Conservation (phyloP, 1,139 yeast genomes). For the Taphrina communis region DNA sequence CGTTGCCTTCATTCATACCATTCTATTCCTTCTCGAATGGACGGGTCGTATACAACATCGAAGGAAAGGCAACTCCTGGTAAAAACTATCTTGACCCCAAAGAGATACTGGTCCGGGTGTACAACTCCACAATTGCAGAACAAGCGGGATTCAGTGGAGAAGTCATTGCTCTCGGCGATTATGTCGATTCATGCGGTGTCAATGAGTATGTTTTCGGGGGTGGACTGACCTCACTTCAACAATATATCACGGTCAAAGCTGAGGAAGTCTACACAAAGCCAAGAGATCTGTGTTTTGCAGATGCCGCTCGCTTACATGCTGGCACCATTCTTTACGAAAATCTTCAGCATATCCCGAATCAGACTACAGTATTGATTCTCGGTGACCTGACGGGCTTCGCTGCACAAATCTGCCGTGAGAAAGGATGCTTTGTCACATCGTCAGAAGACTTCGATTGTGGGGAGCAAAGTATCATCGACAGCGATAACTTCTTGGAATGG, state of each 20-base stretch:
- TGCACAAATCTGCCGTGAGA: conserved; percentile 31
- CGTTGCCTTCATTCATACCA: conserved; percentile 24
- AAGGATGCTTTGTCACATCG: conserved; percentile 36
- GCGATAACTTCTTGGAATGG: conserved; percentile 35
- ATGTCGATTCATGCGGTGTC: conserved; percentile 30
- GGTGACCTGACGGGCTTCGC: conserved; percentile 40
- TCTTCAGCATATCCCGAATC: conserved; percentile 12
- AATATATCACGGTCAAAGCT: conserved; percentile 35
- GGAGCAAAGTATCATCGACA: conserved; percentile 35
- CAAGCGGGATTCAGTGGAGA: conserved; percentile 37
- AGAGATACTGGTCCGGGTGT: conserved; percentile 36
- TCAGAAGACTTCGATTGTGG: conserved; percentile 30
- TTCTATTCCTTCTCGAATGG: conserved; percentile 15
- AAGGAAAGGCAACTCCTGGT: conserved; percentile 25
- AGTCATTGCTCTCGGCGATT: conserved; percentile 36
- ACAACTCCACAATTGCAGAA: conserved; percentile 34
- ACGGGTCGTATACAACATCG: conserved; percentile 6
- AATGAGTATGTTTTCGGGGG: conserved; percentile 38
- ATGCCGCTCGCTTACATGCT: conserved; percentile 34
- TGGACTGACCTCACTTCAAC: conserved; percentile 18
- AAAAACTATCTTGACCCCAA: conserved; percentile 30
- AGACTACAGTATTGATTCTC: conserved; percentile 13
- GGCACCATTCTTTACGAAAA: conserved; percentile 21
- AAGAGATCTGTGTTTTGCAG: conserved; percentile 24
- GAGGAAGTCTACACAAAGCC: conserved; percentile 32